phyloP scores from a whole-genome alignment of 1,284 basidiomycete genomes.

The Phellinidium pouzarii region DNA sequence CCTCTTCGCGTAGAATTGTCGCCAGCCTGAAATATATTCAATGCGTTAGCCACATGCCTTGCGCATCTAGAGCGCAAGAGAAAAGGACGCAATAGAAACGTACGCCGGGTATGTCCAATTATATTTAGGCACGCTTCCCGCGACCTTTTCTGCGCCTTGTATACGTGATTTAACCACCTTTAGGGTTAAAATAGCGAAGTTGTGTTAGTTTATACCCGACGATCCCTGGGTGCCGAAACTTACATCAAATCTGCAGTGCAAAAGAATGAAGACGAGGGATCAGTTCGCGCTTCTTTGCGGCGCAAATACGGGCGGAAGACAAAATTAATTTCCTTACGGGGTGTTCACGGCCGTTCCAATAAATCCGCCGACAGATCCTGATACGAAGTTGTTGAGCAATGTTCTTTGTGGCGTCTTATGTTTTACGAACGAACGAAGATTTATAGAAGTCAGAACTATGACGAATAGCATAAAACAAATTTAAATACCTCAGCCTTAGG shows the following conservation, averaged over 20 bases:
- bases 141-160: slow-evolving; percentile 65
- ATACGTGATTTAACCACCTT: slow-evolving; percentile 96
- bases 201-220: background rate
- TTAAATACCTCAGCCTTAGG: slow-evolving; percentile 74
- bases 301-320: background rate
- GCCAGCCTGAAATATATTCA: slow-evolving; percentile 39
- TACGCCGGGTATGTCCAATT: slow-evolving; percentile 88
- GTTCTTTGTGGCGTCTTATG: slow-evolving; percentile 61
- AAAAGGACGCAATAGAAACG: slow-evolving; percentile 18
- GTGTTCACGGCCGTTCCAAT: slow-evolving; percentile 81
- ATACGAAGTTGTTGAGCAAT: slow-evolving; percentile 88
- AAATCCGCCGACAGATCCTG: slow-evolving; percentile 87
- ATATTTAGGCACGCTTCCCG: slow-evolving; percentile 74
- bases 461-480: background rate
- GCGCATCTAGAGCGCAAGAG: slow-evolving; percentile 19
- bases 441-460: slow-evolving; percentile 7
- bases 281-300: background rate
- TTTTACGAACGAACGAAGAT: background rate
- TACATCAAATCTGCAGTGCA: slow-evolving; percentile 47
- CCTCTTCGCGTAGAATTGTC: slow-evolving; percentile 87
- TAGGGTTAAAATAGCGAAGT: slow-evolving; percentile 8
- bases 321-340: slow-evolving; percentile 37
- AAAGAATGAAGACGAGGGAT: background rate
- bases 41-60: background rate
- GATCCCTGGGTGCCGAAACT: slow-evolving; percentile 21